Conservation (phyloP, 179 eudicot genomes). For the Silene coronaria region DNA sequence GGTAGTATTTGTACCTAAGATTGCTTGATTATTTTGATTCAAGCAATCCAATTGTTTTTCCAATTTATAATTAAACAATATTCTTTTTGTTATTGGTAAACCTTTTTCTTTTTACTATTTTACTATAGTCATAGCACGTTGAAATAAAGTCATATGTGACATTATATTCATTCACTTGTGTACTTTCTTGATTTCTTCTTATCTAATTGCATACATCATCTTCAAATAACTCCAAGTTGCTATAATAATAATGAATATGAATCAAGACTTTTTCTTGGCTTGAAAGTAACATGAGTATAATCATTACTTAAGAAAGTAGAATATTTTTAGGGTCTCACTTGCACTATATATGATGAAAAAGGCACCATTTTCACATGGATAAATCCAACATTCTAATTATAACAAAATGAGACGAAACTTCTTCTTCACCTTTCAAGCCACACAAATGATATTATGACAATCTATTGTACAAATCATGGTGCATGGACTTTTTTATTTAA, state of each 20-base stretch:
- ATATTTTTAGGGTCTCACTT: neutral
- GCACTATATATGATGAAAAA: neutral
- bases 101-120: too few relatives aligned
- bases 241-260: neutral
- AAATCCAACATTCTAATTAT: neutral
- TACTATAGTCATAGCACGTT: neutral
- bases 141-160: neutral
- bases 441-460: neutral
- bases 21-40: neutral
- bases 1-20: too few relatives aligned
- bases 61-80: neutral
- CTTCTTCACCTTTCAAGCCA: slow-evolving; percentile 8
- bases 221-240: neutral
- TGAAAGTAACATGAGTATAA: slow-evolving; percentile 5
- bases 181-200: slow-evolving; percentile 6
- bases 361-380: slow-evolving; percentile 9
- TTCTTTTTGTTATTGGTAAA: neutral
- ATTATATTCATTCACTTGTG: too few relatives aligned
- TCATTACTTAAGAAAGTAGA: slow-evolving; percentile 6
- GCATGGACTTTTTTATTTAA: neutral
- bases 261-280: slow-evolving; percentile 10
- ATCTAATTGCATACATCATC: slow-evolving; percentile 5
- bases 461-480: neutral
- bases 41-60: neutral
- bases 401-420: neutral